Conservation (phyloP, 805 yeast genomes). For the Jamesozyma rosinii region DNA sequence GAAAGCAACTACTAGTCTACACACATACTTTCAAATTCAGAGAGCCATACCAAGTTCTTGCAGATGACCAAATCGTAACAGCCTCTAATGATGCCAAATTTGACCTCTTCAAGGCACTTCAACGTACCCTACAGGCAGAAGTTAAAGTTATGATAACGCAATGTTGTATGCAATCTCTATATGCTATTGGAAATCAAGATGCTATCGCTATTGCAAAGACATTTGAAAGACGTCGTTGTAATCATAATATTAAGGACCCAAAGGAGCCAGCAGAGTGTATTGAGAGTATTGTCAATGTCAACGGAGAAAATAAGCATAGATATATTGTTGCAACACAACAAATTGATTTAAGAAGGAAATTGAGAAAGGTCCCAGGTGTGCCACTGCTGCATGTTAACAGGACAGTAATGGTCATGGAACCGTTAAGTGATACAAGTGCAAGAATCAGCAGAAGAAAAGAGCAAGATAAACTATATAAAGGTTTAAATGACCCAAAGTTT, state of each 20-base stretch:
- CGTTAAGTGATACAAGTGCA: conserved; percentile 65
- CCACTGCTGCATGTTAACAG: conserved; percentile 83
- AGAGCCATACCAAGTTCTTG: conserved; percentile 83
- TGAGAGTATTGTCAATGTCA: conserved; percentile 53
- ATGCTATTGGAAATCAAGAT: conserved; percentile 56
- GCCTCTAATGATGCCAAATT: conserved; percentile 58
- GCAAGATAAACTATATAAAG: conserved; percentile 57
- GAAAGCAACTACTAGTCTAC: conserved; percentile 83
- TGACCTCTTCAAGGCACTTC: conserved; percentile 72
- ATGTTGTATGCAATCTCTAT: conserved; percentile 84
- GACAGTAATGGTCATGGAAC: conserved; percentile 94
- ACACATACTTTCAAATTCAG: conserved; percentile 83
- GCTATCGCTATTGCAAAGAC: conserved; percentile 76
- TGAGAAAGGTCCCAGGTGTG: conserved; percentile 78
- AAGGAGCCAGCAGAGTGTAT: conserved; percentile 69
- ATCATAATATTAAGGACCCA: conserved; percentile 60
- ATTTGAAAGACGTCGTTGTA: conserved; percentile 88
- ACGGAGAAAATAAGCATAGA: conserved; percentile 80
- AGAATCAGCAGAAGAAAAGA: conserved; percentile 46
- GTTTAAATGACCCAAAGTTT: conserved; percentile 57
- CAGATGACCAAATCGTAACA: conserved; percentile 70
- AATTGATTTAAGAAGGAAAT: conserved; percentile 51
- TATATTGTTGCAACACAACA: conserved; percentile 84
- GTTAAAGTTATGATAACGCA: conserved; percentile 89
- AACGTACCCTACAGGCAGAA: conserved; percentile 73